phyloP scores from a whole-genome alignment of 2,329 filamentous ascomycete species.

The Arthrobotrys sinensis region DNA sequence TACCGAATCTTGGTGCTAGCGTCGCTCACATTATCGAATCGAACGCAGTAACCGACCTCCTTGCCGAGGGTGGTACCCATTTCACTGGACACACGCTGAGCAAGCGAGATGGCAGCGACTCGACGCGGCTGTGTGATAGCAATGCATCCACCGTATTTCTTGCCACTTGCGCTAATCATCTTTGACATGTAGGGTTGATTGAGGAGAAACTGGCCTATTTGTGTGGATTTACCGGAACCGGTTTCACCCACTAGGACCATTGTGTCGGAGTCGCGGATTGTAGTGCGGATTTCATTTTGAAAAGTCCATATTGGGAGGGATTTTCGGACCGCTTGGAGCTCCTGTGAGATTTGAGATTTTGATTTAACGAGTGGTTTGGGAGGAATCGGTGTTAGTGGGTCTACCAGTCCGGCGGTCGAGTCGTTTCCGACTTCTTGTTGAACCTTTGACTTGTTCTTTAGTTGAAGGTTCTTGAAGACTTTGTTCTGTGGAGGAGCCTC shows the following conservation, averaged over 20 bases:
- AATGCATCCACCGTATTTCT: slow-evolving; percentile 80
- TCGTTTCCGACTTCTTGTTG: slow-evolving; percentile 54
- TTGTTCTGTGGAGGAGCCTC: slow-evolving; percentile 6
- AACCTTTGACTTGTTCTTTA: slow-evolving; percentile 27
- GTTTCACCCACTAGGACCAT: slow-evolving; percentile 93
- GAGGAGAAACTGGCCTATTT: slow-evolving; percentile 91
- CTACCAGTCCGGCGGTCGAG: slow-evolving; percentile 48
- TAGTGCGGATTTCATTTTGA: slow-evolving; percentile 77
- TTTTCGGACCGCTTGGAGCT: slow-evolving; percentile 70
- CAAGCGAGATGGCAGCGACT: slow-evolving; percentile 92
- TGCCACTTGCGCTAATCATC: slow-evolving; percentile 69
- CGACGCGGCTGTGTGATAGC: slow-evolving; percentile 94
- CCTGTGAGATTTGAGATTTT: slow-evolving; percentile 40
- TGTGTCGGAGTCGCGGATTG: slow-evolving; percentile 78
- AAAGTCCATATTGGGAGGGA: slow-evolving; percentile 85
- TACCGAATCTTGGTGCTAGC: slow-evolving; percentile 90
- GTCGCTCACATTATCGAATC: slow-evolving; percentile 85
- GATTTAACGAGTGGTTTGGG: slow-evolving; percentile 35
- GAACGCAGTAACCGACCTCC: slow-evolving; percentile 86
- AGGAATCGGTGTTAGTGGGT: slow-evolving; percentile 45
- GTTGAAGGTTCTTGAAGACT: slow-evolving; percentile 39
- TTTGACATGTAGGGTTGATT: slow-evolving; percentile 82
- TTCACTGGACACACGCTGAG: slow-evolving; percentile 88
- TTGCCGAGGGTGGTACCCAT: slow-evolving; percentile 76
- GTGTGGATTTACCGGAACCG: slow-evolving; percentile 95